Evolutionary conservation across 768 basidiomycete species (phyloP), one percentile per base, ranked within the genome.

Genomic region (Dacryopinax spathularia): DNA sequence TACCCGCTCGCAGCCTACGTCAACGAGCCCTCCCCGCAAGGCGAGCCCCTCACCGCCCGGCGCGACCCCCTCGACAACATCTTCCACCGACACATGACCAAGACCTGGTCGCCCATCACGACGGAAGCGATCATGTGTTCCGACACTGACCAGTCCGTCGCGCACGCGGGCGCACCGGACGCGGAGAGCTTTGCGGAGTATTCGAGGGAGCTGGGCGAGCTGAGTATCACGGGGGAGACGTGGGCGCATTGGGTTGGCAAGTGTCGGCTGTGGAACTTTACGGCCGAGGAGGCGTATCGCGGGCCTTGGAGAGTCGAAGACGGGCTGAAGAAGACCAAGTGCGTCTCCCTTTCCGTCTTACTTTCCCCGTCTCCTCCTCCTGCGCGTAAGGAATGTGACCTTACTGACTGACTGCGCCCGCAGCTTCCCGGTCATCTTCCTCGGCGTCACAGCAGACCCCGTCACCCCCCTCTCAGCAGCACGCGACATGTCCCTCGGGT

Each of bases 41-140:
- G 2, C 33, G 34, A 48, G n/a, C n/a, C n/a, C n/a, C n/a, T n/a
- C 13, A 61, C 43, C 1, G 37, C 22, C 1, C 41, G 62, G 20
- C 56, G 59, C 12, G 37, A 43, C 48, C 48, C 63, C 1, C 44
- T 37, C 4, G 39, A 64, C 22, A 65, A 65, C 62, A 62, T 65
- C 13, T 68, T 68, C 68, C 60, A 64, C 31, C 65, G 62, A 10
- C 2, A 59, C 15, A 62, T 62, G 63, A 33, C 39, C 60, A 20
- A 9, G 56, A 16, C 9, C 9, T 39, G 20, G 60, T 25, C 4
- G 3, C 35, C 34, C 37, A 35, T 4, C 33, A 59, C n/a, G n/a
- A n/a, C n/a, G n/a, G n/a, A n/a, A 7, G 65, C 65, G 0, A 64
- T 69, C 60, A 69, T 69, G 68, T 69, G 68, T 62, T 34, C 41